Base-by-base conservation (phyloP, 306 rosid species). In the Purshia tridentata region DNA sequence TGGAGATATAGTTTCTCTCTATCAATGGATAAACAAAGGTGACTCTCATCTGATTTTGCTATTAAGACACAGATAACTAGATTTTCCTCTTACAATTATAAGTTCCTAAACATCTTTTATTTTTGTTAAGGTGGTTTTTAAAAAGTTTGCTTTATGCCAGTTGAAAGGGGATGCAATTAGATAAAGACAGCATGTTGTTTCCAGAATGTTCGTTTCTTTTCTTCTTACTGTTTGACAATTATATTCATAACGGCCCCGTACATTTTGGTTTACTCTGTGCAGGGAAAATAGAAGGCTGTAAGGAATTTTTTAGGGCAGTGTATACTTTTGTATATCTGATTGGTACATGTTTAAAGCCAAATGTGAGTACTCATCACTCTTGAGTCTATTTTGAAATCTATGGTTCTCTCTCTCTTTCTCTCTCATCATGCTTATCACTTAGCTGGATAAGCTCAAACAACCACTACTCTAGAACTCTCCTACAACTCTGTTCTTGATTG, bases 281-380 rank as follows among this genome's bases (percentile, higher is more conserved):
- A 89, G 97, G 92, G 81, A 83, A 82, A 55, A 57, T 86, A 45
- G 97, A 88, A n/a, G 88, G 83, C 9, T 86, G 92, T 67, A 91
- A 94, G 74, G 84, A 84, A 41, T 86, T 91, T 82, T 88, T 80
- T 60, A 81, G 88, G 53, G 76, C 88, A 7, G 4, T 66, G 62
- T 94, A 94, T 79, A 72, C 85, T 72, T 94, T 89, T 76, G 74
- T 89, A 20, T 94, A 94, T 86, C 55, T 87, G 40, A 71, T 94
- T 7, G 97, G 95, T 83, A 89, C 98, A 75, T 94, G 87, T 80
- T 41, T 88, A 80, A 94, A 94, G 87, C 95, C 98, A 63, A 84
- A 94, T 84, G 97, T 91, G 76, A 89, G 98, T 85, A 70, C 67
- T 56, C 42, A 59, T 50, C 52, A 40, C 22, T 69, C 9, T 72